phyloP scores from a whole-genome alignment of 2,329 filamentous ascomycete species.

The Neophaeococcomyces aloes region DNA sequence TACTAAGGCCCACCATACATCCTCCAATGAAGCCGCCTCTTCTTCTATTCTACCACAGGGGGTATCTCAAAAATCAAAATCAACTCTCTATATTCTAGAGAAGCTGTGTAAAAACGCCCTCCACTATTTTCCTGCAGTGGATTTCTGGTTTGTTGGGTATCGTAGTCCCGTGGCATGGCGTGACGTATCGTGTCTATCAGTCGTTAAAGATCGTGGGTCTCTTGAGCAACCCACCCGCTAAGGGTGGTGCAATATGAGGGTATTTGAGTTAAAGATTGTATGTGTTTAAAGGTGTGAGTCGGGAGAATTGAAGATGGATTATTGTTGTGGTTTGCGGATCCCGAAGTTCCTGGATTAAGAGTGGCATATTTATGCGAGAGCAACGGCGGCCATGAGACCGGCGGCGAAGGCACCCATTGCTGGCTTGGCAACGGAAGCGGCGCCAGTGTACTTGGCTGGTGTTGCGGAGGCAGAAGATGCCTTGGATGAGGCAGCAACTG shows the following conservation, averaged over 20 bases:
- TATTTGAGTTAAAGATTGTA: no score
- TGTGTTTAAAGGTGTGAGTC: no score
- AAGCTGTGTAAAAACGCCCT: not conserved
- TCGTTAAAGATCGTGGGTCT: slow-evolving; percentile 6
- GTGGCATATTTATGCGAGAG: not conserved
- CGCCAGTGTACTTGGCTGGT: slow-evolving; percentile 2
- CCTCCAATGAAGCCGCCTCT: no score
- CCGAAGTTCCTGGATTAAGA: no score
- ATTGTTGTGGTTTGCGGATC: no score
- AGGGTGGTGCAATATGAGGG: not conserved
- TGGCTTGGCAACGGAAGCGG: slow-evolving; percentile 2
- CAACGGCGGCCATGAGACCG: slow-evolving; percentile 3
- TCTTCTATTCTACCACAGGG: no score
- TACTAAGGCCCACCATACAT: slow-evolving; percentile 13
- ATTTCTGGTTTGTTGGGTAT: slow-evolving; percentile 16
- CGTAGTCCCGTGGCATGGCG: no score
- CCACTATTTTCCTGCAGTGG: not conserved
- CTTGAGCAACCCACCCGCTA: not conserved
- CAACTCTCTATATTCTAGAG: no score
- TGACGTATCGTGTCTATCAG: not conserved
- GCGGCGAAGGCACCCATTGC: slow-evolving; percentile 5
- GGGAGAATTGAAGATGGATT: slow-evolving; percentile 3
- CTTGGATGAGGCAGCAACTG: not conserved
- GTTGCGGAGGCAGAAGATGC: not conserved
- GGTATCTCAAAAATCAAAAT: slow-evolving; percentile 4